Base-by-base conservation (phyloP, 768 basidiomycete genomes). In the Lentinula sp. region DNA sequence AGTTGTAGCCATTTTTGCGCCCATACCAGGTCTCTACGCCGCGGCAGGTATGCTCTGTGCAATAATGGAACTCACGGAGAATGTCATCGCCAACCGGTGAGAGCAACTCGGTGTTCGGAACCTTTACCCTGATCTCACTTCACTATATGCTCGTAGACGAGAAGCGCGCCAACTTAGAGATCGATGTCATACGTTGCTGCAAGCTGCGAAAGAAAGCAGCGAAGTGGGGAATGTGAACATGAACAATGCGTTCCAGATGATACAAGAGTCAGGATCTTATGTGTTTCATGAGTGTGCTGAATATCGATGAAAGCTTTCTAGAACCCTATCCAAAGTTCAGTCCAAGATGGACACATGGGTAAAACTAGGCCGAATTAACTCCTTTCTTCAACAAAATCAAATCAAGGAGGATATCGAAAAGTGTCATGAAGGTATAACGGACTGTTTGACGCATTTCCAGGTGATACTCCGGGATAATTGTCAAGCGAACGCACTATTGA, bases 1-100 rank as follows among this genome's bases (percentile, higher is more conserved):
- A 65, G 70, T 79, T 2, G 71, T 80, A 16, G 80, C 82, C 20
- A 69, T 79, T 56, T 76, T 82, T 54, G 69, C 75, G 23, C 79
- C 81, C 9, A 70, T 84, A 6, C 84, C 84, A 35, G 81, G 75
- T 53, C 71, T 84, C 13, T 71, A 68, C 7, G 74, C 77, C 12
- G 74, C 76, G 12, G 72, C 79, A 32, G 79, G 77, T 16, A 59
- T 77, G 1, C 65, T 82, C 13, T 76, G 74, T 46, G 71, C 66
- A 36, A 79, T 86, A 45, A 69, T 84, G 20, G 59, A 76, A 54
- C 70, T 81, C 35, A 78, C 82, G 66, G 75, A 78, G 45, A 78
- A 79, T 64, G 80, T 84, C 9, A 63, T 72, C 2, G 70, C 73
- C 2, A 86, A 86, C 67, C 77, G 74, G 84, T 82, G 65, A 20